Evolutionary conservation across 2,329 filamentous ascomycete genomes (phyloP).

Genomic region (Hymenoscyphus infarciens): DNA sequence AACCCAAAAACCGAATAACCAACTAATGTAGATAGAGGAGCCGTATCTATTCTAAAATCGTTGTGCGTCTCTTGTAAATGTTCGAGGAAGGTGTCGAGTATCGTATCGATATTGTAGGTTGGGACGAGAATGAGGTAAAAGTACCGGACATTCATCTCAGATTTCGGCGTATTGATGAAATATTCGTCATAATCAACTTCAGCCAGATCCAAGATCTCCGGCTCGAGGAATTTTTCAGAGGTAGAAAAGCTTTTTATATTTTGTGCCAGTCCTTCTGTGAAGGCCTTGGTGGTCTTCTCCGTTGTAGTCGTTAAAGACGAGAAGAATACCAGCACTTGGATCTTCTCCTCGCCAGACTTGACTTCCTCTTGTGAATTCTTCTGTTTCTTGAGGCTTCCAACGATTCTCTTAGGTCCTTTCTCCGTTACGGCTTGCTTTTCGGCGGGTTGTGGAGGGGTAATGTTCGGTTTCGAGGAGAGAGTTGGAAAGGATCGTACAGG

Average conservation of each 20-base stretch:
- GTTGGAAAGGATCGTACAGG: conserved; percentile 28
- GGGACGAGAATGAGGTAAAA: conserved; percentile 85
- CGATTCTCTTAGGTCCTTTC: conserved; percentile 39
- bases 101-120: conserved; percentile 92
- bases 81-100: conserved; percentile 81
- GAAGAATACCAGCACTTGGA: conserved; percentile 81
- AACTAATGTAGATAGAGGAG: conserved; percentile 69
- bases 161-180: conserved; percentile 74
- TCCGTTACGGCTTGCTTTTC: conserved; percentile 26
- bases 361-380: conserved; percentile 33
- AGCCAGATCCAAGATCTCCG: conserved; percentile 72
- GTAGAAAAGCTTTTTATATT: conserved; percentile 35
- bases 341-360: conserved; percentile 38
- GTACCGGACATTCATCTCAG: conserved; percentile 49
- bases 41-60: conserved; percentile 93
- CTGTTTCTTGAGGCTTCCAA: conserved; percentile 32
- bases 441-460: conserved; percentile 11
- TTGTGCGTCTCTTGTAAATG: conserved; percentile 91
- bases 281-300: conserved; percentile 64
- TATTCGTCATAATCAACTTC: conserved; percentile 91
- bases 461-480: conserved; percentile 25
- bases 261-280: conserved; percentile 53
- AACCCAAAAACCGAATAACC: conserved; percentile 95
- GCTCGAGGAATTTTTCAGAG: conserved; percentile 45
- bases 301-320: conserved; percentile 85